phyloP scores from a whole-genome alignment of 2,329 filamentous ascomycete species.

The Cordyceps fumosorosea region DNA sequence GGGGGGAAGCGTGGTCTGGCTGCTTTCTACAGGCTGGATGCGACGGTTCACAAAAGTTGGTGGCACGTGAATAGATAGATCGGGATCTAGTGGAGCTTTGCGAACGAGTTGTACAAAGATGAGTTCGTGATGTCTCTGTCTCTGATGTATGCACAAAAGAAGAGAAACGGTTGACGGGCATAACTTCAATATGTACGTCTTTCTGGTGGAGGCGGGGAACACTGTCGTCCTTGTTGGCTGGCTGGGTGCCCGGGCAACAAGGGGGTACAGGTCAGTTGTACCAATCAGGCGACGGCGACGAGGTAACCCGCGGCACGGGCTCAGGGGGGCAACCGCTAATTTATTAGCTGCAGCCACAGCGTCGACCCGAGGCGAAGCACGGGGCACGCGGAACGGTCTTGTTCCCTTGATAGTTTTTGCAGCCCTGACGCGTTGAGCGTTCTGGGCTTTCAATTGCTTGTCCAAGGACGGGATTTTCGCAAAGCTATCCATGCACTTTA shows the following conservation, averaged over 20 bases:
- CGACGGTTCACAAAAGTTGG: too few relatives aligned
- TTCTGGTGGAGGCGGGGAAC: not conserved
- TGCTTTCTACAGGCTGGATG: too few relatives aligned
- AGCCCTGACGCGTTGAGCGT: not conserved
- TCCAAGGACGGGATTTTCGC: not conserved
- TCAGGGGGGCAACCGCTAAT: conserved; percentile 1
- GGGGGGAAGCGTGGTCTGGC: too few relatives aligned
- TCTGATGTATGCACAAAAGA: not conserved
- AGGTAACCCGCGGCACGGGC: not conserved
- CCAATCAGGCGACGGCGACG: not conserved
- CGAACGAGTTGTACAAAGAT: too few relatives aligned
- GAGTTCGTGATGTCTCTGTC: conserved; percentile 1
- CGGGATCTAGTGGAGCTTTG: too few relatives aligned
- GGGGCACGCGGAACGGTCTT: not conserved
- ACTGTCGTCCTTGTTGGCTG: conserved; percentile 4
- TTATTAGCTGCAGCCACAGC: not conserved
- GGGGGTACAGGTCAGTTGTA: not conserved
- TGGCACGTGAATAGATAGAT: too few relatives aligned
- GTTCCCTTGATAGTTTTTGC: not conserved
- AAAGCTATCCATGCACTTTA: not conserved
- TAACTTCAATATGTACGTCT: not conserved
- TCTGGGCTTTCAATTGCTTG: not conserved
- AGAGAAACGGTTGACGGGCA: not conserved
- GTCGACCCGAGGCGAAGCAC: not conserved
- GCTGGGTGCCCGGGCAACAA: conserved; percentile 11